Conservation (phyloP, 345 rosid species). For the Pistacia vera region DNA sequence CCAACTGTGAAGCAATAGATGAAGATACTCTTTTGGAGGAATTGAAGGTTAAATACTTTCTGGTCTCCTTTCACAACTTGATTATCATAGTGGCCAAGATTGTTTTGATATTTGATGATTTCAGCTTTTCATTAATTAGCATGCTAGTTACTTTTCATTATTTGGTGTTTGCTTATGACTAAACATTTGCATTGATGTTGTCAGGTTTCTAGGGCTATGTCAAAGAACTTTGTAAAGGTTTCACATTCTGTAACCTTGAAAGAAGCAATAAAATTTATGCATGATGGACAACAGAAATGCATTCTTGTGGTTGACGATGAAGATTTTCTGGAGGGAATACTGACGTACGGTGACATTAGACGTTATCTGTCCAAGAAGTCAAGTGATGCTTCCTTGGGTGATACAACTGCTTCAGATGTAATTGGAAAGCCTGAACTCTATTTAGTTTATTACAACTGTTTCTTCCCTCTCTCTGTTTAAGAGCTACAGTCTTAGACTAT, state of each 20-base stretch:
- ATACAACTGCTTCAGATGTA: constrained; percentile 53
- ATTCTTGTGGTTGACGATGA: constrained; percentile 74
- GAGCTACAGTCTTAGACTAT: neutral
- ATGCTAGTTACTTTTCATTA: neutral
- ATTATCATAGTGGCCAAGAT: neutral
- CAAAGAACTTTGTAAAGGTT: constrained; percentile 72
- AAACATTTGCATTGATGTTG: constrained; percentile 6
- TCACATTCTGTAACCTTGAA: constrained; percentile 53
- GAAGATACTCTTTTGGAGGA: constrained; percentile 78
- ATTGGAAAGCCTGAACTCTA: constrained; percentile 6
- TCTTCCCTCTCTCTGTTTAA: neutral
- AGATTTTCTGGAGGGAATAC: constrained; percentile 76
- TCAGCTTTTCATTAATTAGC: constrained; percentile 8
- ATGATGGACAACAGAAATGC: constrained; percentile 67
- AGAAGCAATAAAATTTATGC: constrained; percentile 78
- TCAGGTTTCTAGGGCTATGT: constrained; percentile 80
- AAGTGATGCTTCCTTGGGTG: constrained; percentile 38
- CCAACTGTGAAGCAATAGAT: constrained; percentile 51
- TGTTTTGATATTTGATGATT: neutral
- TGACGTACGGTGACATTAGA: constrained; percentile 79
- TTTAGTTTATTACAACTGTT: neutral
- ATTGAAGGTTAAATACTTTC: constrained; percentile 49
- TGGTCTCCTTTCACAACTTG: constrained; percentile 2
- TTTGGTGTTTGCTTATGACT: constrained; percentile 13
- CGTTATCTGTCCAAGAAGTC: constrained; percentile 51